Evolutionary conservation across 352 stramenopile species (phyloP).

Genomic region (Phytopythium helicoides): DNA sequence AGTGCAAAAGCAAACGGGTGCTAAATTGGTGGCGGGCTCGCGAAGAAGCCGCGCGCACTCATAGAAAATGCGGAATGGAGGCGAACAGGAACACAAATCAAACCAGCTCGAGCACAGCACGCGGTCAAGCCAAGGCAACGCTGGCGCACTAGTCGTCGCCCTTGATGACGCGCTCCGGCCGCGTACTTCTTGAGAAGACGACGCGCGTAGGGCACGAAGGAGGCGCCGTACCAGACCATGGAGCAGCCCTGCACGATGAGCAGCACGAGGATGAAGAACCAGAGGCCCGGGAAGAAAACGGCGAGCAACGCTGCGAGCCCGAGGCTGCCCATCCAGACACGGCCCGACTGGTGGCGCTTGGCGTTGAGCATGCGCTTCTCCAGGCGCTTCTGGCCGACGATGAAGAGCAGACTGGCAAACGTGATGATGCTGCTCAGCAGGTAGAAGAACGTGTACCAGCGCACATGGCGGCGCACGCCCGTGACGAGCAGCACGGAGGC

Average conservation of each 20-base stretch:
- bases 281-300: constrained; percentile 37
- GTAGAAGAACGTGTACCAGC: constrained; percentile 41
- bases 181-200: constrained; percentile 45
- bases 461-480: constrained; percentile 31
- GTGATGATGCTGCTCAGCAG: constrained; percentile 40
- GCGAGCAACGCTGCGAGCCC: constrained; percentile 39
- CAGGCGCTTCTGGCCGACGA: constrained; percentile 35
- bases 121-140: too few relatives aligned
- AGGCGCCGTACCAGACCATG: constrained; percentile 61
- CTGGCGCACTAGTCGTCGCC: constrained; percentile 24
- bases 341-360: constrained; percentile 26
- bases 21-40: too few relatives aligned
- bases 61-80: too few relatives aligned
- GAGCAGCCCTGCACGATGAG: constrained; percentile 47
- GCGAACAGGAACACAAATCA: constrained; percentile 1
- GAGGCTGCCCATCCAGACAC: constrained; percentile 42
- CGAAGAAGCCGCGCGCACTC: too few relatives aligned
- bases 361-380: constrained; percentile 38
- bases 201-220: constrained; percentile 47
- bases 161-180: constrained; percentile 30
- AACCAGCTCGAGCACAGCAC: not conserved
- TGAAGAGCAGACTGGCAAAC: constrained; percentile 42
- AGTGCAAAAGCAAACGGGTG: too few relatives aligned
- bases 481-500: constrained; percentile 36
- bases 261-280: constrained; percentile 48